Base-by-base conservation (phyloP, 2,329 filamentous ascomycete species). In the Botrytis paeoniae region DNA sequence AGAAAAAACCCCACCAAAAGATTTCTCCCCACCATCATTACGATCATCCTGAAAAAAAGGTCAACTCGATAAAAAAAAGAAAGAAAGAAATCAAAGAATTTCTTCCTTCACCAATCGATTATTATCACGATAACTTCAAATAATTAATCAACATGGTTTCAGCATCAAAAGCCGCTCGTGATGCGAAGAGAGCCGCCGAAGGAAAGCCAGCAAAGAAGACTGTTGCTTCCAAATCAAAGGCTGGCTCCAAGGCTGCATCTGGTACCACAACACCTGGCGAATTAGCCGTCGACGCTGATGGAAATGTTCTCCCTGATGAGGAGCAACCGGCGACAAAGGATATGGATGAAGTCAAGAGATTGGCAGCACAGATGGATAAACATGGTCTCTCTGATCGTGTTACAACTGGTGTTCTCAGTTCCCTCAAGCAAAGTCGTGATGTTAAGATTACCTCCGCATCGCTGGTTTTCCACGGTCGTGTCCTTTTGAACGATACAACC, bases 331-430 rank as follows among this genome's bases (percentile, higher is more conserved):
- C 91, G 74, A 93, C 91, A 78, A 89, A 91, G 78, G 93, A 95
- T 86, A 84, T 91, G 83, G 90, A 92, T 78, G 92, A 92, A 81
- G 91, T 98, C 77, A 92, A 94, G 86, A 94, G 94, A 82, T 88
- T 99, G 78, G 91, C 93, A 62, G 88, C 95, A 71, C 97, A 99
- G 86, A 92, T 97, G 88, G 96, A 99, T 85, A 93, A 97, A 85
- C 90, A 97, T 82, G 96, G 96, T 81, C 88, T 99, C 77, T 98
- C 96, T 22, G 96, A 99, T 85, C 93, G 96, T 83, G 96, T 99
- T 83, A 99, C 97, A 75, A 99, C 96, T 75, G 96, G 96, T 89
- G 96, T 99, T 73, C 87, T 99, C 75, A 88, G 95, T 54, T 99
- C 96, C 62, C 89, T 95, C 76, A 84, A 89, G 76, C 87, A 93